Evolutionary conservation across 306 rosid species (phyloP).

Genomic region (Cucumis cinereus): DNA sequence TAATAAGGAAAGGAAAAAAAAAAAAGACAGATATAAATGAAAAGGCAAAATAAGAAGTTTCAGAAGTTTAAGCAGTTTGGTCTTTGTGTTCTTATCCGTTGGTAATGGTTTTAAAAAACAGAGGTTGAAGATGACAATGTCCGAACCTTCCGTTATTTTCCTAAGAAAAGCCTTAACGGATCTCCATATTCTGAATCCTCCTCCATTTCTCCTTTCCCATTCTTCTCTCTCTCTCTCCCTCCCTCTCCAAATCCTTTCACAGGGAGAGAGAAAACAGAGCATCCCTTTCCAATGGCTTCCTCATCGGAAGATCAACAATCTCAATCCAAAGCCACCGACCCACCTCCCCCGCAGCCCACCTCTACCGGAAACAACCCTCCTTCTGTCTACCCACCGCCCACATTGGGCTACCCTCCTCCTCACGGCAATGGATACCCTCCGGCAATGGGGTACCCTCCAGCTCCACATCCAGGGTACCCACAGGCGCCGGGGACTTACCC

Average conservation of each 20-base stretch:
- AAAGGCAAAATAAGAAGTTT: background rate
- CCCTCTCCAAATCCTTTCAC: background rate
- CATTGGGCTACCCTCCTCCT: background rate
- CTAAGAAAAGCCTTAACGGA: conserved; percentile 2
- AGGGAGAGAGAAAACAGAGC: background rate
- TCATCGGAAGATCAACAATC: background rate
- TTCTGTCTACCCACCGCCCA: conserved; percentile 8
- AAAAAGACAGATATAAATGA: background rate
- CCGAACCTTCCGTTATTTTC: background rate
- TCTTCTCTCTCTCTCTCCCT: background rate
- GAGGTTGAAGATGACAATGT: background rate
- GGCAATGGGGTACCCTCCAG: conserved; percentile 13
- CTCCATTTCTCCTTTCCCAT: background rate
- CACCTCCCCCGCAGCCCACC: background rate
- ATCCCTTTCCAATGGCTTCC: conserved; percentile 5
- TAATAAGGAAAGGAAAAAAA: no score
- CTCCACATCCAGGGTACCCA: conserved; percentile 3
- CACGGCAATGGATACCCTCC: background rate
- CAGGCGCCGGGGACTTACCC: background rate
- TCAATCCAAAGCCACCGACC: background rate
- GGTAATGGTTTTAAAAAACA: background rate
- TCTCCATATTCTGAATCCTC: background rate
- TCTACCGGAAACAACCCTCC: background rate
- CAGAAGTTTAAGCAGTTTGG: background rate
- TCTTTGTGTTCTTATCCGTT: background rate